Base-by-base conservation (phyloP, 2,329 filamentous ascomycete species). In the Trichoderma koningiopsis region DNA sequence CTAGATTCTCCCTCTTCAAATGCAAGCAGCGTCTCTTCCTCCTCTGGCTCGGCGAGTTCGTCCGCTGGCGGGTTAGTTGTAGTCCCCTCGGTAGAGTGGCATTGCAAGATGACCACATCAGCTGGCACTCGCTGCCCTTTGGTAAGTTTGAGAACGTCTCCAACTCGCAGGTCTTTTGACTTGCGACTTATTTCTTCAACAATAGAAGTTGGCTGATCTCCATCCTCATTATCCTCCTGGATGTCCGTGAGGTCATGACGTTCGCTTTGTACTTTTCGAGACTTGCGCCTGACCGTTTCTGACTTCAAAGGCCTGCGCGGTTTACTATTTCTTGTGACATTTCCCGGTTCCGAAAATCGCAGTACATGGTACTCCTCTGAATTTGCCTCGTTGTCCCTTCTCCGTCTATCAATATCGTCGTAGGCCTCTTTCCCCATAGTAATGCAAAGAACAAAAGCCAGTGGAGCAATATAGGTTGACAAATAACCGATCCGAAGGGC, bases 381-480 rank as follows among this genome's bases (percentile, higher is more conserved):
- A 78, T 99, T 99, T 3, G 96, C 95, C 79, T 99, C 96, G 19
- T 91, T 92, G 79, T 99, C 96, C 76, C 96, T 88, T 72, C 92
- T 87, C 70, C 96, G 87, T 73, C 96, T 85, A 66, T 90, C 91
- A 75, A 99, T 92, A 79, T 99, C 96, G 78, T 99, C 96, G 75
- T 92, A 90, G 0, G 96, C 96, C 80, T 99, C 96, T 79, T 99
- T 99, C 22, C 94, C 94, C 76, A 99, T 86, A 0, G 96, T 97
- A 72, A 99, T 96, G 53, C 89, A 84, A 53, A 99, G 87, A 71
- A 99, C 96, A 80, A 97, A 97, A 0, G 91, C 93, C 72, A 99
- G 81, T 1, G 96, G 96, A 24, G 92, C 94, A 78, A 98, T 89
- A 76, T 99, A 99, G 1, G 96, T 98, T 35, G 92, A 92, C 71